phyloP scores from a whole-genome alignment of 352 stramenopile genomes.

The Pythium aquatile region DNA sequence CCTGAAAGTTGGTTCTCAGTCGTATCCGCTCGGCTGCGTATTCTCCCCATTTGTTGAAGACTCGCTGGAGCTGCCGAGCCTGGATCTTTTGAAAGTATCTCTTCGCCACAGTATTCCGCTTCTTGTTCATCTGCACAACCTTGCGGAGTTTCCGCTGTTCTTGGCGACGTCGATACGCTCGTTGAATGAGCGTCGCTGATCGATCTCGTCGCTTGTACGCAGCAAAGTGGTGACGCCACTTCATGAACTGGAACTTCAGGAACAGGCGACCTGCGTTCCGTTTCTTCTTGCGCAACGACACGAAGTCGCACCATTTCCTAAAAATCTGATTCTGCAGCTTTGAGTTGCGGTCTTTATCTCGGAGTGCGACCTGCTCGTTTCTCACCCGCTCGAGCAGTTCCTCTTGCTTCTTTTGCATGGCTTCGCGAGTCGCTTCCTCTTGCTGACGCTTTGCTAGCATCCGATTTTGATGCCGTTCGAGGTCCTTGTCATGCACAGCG shows the following conservation, averaged over 20 bases:
- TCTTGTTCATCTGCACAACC: constrained; percentile 41
- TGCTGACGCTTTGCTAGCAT: constrained; percentile 52
- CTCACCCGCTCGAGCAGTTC: constrained; percentile 47
- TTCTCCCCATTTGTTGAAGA: constrained; percentile 60
- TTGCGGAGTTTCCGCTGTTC: constrained; percentile 32
- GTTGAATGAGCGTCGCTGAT: constrained; percentile 43
- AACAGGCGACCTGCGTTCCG: constrained; percentile 56
- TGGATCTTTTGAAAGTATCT: constrained; percentile 63
- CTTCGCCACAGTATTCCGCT: constrained; percentile 47
- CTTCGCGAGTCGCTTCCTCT: constrained; percentile 38
- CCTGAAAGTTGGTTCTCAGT: constrained; percentile 44
- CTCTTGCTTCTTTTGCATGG: constrained; percentile 43
- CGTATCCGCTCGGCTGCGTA: constrained; percentile 38
- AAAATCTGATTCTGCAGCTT: constrained; percentile 31
- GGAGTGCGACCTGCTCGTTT: constrained; percentile 46
- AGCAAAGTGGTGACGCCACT: constrained; percentile 48
- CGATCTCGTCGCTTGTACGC: constrained; percentile 26
- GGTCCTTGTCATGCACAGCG: constrained; percentile 50
- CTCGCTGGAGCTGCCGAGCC: constrained; percentile 33
- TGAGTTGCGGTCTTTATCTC: constrained; percentile 26
- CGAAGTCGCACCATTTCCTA: constrained; percentile 37
- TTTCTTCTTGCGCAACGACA: constrained; percentile 33
- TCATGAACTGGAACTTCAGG: constrained; percentile 59
- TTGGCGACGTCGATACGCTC: constrained; percentile 23
- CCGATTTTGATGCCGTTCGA: constrained; percentile 53